Conservation (phyloP, 1,139 yeast species). For the Zhuliangozyma blackwelliae region DNA sequence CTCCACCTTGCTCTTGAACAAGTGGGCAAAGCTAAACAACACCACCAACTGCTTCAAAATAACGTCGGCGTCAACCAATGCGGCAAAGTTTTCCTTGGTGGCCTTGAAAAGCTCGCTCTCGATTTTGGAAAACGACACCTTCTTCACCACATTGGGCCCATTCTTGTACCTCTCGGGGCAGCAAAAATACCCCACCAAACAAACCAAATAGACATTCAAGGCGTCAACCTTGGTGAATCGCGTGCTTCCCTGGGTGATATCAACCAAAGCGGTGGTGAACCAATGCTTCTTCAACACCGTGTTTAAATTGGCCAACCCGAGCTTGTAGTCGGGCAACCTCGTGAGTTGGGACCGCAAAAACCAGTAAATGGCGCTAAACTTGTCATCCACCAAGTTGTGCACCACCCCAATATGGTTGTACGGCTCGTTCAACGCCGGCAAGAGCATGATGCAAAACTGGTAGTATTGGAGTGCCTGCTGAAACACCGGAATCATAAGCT, state of each 20-base stretch:
- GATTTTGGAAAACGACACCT: slow-evolving; percentile 20
- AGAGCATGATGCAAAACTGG: slow-evolving; percentile 46
- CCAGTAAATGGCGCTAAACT: slow-evolving; percentile 36
- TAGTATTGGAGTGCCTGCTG: slow-evolving; percentile 43
- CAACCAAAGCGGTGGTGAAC: slow-evolving; percentile 23
- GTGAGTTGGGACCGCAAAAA: slow-evolving; percentile 58
- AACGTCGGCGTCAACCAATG: slow-evolving; percentile 8
- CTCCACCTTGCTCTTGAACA: slow-evolving; percentile 8
- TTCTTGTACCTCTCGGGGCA: slow-evolving; percentile 24
- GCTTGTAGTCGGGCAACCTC: slow-evolving; percentile 41
- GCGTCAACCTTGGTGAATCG: slow-evolving; percentile 11
- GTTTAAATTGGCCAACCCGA: slow-evolving; percentile 39
- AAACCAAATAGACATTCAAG: slow-evolving; percentile 21
- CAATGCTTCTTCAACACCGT: slow-evolving; percentile 28
- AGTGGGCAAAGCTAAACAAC: slow-evolving; percentile 18
- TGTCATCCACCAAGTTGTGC: slow-evolving; percentile 34
- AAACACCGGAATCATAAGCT: slow-evolving; percentile 16
- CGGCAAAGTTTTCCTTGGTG: slow-evolving; percentile 8
- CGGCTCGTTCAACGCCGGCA: slow-evolving; percentile 68
- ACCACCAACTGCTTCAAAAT: slow-evolving; percentile 23
- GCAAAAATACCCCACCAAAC: slow-evolving; percentile 27
- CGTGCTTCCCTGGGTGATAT: slow-evolving; percentile 9
- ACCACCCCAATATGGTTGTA: slow-evolving; percentile 64
- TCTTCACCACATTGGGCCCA: slow-evolving; percentile 22
- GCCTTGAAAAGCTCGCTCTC: slow-evolving; percentile 23